A percentile compares a stretch with the other conserved stretches of the same genome.
phyloP scores from a whole-genome alignment of 2,329 filamentous ascomycete species.

The Arthroderma sp. region DNA sequence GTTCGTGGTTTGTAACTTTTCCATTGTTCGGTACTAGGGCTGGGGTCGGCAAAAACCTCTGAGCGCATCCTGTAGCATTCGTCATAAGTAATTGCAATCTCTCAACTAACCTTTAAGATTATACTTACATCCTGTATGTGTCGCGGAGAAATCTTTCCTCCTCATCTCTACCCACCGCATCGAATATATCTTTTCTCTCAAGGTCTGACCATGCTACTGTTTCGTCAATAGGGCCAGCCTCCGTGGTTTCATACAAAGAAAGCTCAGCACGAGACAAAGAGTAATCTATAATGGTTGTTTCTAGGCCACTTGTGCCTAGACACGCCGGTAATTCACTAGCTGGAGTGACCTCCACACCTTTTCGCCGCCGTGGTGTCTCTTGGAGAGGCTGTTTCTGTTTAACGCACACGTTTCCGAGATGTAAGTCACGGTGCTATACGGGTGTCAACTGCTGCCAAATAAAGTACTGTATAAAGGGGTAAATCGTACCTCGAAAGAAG shows the following conservation, averaged over 20 bases:
- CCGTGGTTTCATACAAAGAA: slow-evolving; percentile 7
- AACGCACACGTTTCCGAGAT: slow-evolving; percentile 56
- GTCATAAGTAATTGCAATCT: background rate
- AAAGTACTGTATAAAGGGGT: slow-evolving; percentile 11
- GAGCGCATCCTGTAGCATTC: slow-evolving; percentile 26
- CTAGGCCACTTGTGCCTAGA: slow-evolving; percentile 43
- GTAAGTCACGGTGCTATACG: slow-evolving; percentile 48
- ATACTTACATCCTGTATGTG: slow-evolving; percentile 33
- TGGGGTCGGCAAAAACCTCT: slow-evolving; percentile 33
- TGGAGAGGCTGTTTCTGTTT: slow-evolving; percentile 21
- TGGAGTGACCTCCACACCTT: background rate
- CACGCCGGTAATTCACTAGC: slow-evolving; percentile 20
- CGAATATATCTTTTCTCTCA: slow-evolving; percentile 34
- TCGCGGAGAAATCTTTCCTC: slow-evolving; percentile 31
- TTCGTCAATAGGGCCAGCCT: slow-evolving; percentile 17
- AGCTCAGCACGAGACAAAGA: slow-evolving; percentile 52
- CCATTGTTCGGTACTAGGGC: slow-evolving; percentile 37
- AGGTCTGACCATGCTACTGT: slow-evolving; percentile 32
- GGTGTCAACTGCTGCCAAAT: background rate
- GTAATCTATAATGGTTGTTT: slow-evolving; percentile 57
- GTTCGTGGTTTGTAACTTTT: slow-evolving; percentile 46
- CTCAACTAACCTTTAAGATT: background rate
- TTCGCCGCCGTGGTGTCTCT: background rate
- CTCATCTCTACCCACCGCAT: slow-evolving; percentile 31
- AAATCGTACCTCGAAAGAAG: slow-evolving; percentile 43